phyloP scores from a whole-genome alignment of 345 rosid genomes.

The Euphorbia peplus region DNA sequence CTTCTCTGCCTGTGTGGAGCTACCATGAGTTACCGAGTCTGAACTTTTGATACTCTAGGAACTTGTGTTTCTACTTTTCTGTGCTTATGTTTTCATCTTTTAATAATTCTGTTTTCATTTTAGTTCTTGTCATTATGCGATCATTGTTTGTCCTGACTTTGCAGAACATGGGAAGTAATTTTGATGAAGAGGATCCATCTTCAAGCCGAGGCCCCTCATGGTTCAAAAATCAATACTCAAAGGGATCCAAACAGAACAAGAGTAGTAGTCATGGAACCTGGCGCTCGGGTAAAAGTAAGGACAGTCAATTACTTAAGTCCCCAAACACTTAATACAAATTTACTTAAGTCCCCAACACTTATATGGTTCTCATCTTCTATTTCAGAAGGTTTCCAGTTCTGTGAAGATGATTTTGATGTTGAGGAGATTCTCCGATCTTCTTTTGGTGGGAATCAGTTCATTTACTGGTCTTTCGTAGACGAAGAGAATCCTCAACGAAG shows the following conservation, averaged over 20 bases:
- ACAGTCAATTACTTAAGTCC: not conserved
- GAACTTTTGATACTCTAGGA: not conserved
- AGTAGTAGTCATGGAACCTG: slow-evolving; percentile 38
- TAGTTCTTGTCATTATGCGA: slow-evolving; percentile 7
- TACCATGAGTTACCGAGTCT: not conserved
- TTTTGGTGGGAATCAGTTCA: slow-evolving; percentile 54
- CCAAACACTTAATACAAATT: not conserved
- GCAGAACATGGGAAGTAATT: slow-evolving; percentile 55
- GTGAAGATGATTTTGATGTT: slow-evolving; percentile 44
- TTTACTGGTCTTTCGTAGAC: slow-evolving; percentile 60
- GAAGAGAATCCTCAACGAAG: slow-evolving; percentile 47
- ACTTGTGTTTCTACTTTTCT: not conserved
- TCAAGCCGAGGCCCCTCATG: slow-evolving; percentile 53
- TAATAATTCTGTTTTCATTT: slow-evolving; percentile 5
- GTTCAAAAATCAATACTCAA: slow-evolving; percentile 50
- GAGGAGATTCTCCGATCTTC: slow-evolving; percentile 60
- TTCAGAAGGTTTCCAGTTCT: slow-evolving; percentile 59
- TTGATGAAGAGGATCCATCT: slow-evolving; percentile 44
- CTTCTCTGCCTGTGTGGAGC: not conserved
- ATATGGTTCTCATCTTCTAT: slow-evolving; percentile 22
- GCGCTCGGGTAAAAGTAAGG: slow-evolving; percentile 54
- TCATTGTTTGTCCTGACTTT: slow-evolving; percentile 6
- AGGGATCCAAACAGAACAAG: slow-evolving; percentile 38
- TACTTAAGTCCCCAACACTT: too few species aligned
- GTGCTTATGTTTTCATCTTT: not conserved